Base-by-base conservation (phyloP, 208 protist species). In the Leishmania aethiopica region DNA sequence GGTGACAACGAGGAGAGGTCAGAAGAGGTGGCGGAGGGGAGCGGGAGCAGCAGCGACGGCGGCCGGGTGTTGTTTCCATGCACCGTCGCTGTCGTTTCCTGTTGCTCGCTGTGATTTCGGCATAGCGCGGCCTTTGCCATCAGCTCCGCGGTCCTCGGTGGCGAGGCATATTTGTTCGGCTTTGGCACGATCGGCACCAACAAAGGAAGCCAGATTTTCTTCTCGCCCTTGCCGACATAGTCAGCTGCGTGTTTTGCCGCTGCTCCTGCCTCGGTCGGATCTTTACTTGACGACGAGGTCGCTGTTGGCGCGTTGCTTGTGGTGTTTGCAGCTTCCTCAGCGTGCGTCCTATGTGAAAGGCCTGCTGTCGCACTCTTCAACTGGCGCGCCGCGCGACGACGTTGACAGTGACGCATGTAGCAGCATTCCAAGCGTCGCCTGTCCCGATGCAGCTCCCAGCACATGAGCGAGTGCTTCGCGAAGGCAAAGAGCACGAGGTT, bases 381-480 rank as follows among this genome's bases (percentile, higher is more conserved):
- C 6, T 40, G 40, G 2, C 62, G 15, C 0, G 77, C 82, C 15
- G 82, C 76, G 35, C 51, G 69, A 6, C 64, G 77, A 5, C 69
- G 77, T 6, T 55, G 47, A 55, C 77, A 81, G 62, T 81, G 71
- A 28, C 82, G 82, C 0, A 78, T 78, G 82, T 85, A 45, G 72
- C 82, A 86, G 67, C 75, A 80, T 40, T 77, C 22, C 51, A 86
- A 74, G 10, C 83, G 83, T 1, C 66, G 78, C 55, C 71, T 60
- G 35, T 86, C 83, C 62, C 80, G 78, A 25, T 75, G 79, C 15
- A 83, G 19, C 67, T 86, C 83, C 83, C 83, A 86, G 47, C 74
- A 83, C 83, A 79, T 86, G 42, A 82, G 57, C 0, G 62, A 49
- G 75, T 83, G 83, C 73, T 86, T 79, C 62, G 74, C 57, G 7